These are phyloP conservation scores for Leccinum disarticulatum DNA, from an alignment of 768 basidiomycete genomes.

Conservation along the genomic window DNA sequence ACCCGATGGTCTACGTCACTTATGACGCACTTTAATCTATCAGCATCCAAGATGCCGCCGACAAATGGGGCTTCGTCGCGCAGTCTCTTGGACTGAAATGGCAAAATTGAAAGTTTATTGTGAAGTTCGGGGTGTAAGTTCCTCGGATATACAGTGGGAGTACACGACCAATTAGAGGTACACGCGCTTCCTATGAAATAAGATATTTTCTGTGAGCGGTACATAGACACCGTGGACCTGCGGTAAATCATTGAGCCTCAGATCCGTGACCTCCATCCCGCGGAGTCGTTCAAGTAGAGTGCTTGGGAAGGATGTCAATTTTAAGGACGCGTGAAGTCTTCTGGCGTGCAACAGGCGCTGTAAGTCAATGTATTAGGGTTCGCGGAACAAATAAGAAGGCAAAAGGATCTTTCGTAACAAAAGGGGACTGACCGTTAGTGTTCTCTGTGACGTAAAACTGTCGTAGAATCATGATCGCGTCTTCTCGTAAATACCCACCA, in stretches of 20 bases:
- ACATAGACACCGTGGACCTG: not conserved
- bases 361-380: conserved; percentile 12
- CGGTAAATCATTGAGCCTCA: not conserved
- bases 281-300: conserved; percentile 5
- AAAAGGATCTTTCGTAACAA: not conserved
- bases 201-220: not conserved
- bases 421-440: conserved; percentile 62
- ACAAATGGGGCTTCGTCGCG: conserved; percentile 76
- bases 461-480: conserved; percentile 83
- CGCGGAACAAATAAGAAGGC: conserved; percentile 5
- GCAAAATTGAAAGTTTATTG: conserved; percentile 23
- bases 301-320: conserved; percentile 56
- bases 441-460: conserved; percentile 95
- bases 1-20: conserved; percentile 3
- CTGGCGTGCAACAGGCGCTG: conserved; percentile 88
- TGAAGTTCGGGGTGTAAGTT: not conserved
- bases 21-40: conserved; percentile 3
- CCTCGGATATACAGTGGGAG: not conserved
- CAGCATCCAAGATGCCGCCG: conserved; percentile 75
- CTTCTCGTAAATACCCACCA: conserved; percentile 77
- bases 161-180: not conserved
- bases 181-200: not conserved
- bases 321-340: conserved; percentile 86
- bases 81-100: conserved; percentile 57
- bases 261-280: not conserved